Percentiles rank a stretch among this genome's conserved stretches.
Conservation (phyloP, 2,329 filamentous ascomycete species). For the Paracorniculantispora psalliotae region DNA sequence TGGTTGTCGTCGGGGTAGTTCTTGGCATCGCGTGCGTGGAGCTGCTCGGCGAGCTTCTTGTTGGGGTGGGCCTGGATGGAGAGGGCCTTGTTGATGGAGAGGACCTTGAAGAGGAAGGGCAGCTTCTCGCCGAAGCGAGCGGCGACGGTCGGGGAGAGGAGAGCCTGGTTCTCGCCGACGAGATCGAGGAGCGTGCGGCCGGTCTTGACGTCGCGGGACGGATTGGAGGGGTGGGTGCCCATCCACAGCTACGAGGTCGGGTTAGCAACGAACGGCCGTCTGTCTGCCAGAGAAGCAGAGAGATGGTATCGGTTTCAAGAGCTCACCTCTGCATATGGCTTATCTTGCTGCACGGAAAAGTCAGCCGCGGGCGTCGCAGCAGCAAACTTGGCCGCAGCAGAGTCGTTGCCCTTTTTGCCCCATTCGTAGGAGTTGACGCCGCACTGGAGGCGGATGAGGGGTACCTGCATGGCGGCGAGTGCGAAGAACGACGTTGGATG, state of each 20-base stretch:
- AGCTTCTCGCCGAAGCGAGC: constrained; percentile 76
- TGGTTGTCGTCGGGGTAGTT: constrained; percentile 99
- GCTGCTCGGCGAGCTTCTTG: constrained; percentile 81
- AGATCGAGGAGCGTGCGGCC: constrained; percentile 83
- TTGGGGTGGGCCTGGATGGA: constrained; percentile 97
- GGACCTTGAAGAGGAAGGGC: constrained; percentile 95
- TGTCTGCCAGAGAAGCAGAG: no score
- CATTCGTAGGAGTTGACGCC: constrained; percentile 99
- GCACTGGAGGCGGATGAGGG: constrained; percentile 79
- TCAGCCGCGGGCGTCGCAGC: constrained; percentile 72
- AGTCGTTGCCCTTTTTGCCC: constrained; percentile 87
- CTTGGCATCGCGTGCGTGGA: constrained; percentile 80
- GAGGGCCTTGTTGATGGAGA: constrained; percentile 91
- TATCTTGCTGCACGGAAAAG: constrained; percentile 76
- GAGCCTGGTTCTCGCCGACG: constrained; percentile 76
- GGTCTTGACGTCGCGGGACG: constrained; percentile 82
- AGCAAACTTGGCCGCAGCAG: constrained; percentile 84
- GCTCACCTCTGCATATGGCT: constrained; percentile 86
- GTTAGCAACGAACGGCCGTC: background rate
- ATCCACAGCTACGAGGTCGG: constrained; percentile 85
- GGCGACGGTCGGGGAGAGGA: constrained; percentile 69
- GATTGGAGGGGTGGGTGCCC: constrained; percentile 95
- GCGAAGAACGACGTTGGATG: background rate
- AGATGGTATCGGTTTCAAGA: no score
- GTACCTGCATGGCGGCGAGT: constrained; percentile 57